Evolutionary conservation across 768 basidiomycete species (phyloP).

Genomic region (Astraeus odoratus): DNA sequence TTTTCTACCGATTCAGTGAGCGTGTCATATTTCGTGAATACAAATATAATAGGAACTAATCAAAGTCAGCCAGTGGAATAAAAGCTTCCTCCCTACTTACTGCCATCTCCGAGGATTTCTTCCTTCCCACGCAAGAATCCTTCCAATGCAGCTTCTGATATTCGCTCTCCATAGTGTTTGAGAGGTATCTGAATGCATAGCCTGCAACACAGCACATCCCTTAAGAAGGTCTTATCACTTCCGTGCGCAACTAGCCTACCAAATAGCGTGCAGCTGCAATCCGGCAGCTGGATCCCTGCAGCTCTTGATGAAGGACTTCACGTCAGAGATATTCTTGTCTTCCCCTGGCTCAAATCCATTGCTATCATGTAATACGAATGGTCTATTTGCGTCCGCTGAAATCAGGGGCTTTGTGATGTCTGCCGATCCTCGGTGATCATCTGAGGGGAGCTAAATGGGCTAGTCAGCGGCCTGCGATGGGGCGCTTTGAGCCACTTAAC

Average conservation of each 20-base stretch:
- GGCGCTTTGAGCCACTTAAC: neutral
- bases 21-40: neutral
- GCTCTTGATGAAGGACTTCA: neutral
- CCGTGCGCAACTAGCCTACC: neutral
- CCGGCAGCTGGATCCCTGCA: neutral
- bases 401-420: slow-evolving; percentile 7
- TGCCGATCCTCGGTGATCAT: neutral
- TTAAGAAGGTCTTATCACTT: neutral
- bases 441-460: neutral
- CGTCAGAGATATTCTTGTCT: neutral
- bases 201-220: no score
- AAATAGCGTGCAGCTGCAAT: neutral
- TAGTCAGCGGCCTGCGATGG: neutral
- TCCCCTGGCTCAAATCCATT: neutral
- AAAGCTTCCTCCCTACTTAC: neutral
- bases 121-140: neutral
- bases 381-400: slow-evolving; percentile 5
- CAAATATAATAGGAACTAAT: neutral
- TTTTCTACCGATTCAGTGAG: neutral
- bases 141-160: neutral
- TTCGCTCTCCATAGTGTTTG: neutral
- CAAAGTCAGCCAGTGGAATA: neutral
- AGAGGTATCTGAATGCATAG: neutral
- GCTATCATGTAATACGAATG: neutral
- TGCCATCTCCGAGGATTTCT: neutral